Base-by-base conservation (phyloP, 306 rosid species). In the Begonia peltatifolia region DNA sequence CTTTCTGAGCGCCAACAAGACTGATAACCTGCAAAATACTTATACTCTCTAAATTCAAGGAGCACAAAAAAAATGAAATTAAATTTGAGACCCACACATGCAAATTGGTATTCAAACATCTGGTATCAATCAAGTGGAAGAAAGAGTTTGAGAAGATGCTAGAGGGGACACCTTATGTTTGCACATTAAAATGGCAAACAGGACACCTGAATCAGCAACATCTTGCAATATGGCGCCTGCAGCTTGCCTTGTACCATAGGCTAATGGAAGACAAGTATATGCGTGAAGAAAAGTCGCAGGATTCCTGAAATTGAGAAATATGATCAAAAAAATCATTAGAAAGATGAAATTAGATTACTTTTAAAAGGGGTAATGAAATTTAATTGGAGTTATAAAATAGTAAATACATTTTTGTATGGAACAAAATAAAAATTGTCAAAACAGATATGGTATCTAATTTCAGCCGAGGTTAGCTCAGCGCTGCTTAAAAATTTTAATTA, bases 271-370 rank as follows among this genome's bases (percentile, higher is more conserved):
- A 72, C 95, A 88, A 17, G 93, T 82, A 78, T 84, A 88, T 55
- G 97, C 89, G 63, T 88, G 97, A 72, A 84, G 93, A 82, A 88
- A 88, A 58, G 95, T 84, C 53, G 97, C 87, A 8, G 97, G 97
- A 22, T 88, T 82, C 93, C 97, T 88, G 78, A 75, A 61, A 68
- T 48, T 14, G 67, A 57, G 71, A 30, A 30, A 30, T 30, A 30
- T 30, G 8, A 30, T 30, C 3, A 30, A 30, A 20, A 1, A 7
- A 30, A 60, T 55, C 4, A 25, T 46, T 44, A 12, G 23, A 63
- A 51, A 30, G 38, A 30, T 30, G 38, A 30, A 30, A 5, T 2
- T 13, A 54, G n/a, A 35, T 38, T 54, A 5, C 14, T 13, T 5
- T 38, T 10, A 11, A 54, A 52, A 42, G 9, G 55, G 9, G 23